These are phyloP conservation scores for Penicillium lividum DNA, from an alignment of 495 filamentous ascomycete species.

Conservation along the genomic window DNA sequence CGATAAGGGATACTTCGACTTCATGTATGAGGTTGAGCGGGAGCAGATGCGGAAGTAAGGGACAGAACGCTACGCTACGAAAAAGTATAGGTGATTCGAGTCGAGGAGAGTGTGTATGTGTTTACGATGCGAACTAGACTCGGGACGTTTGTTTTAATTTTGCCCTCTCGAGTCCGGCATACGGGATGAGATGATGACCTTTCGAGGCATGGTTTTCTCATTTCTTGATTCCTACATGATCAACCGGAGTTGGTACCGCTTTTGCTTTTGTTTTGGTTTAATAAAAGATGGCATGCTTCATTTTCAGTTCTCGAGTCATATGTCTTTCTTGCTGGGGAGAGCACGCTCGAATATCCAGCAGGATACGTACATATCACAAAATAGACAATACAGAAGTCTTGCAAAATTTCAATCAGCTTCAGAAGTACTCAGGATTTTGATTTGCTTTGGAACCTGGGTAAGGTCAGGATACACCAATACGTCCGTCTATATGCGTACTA, in stretches of 20 bases:
- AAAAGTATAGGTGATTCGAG: constrained; percentile 20
- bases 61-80: not conserved
- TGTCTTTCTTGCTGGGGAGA: constrained; percentile 19
- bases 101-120: constrained; percentile 42
- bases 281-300: constrained; percentile 42
- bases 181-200: constrained; percentile 39
- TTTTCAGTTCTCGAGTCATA: constrained; percentile 23
- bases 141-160: constrained; percentile 14
- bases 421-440: not conserved
- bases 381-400: constrained; percentile 35
- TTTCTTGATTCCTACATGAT: constrained; percentile 48
- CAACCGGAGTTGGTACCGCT: constrained; percentile 49
- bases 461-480: too few species aligned
- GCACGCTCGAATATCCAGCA: constrained; percentile 4
- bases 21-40: constrained; percentile 96
- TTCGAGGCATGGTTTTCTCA: constrained; percentile 42
- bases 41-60: constrained; percentile 51
- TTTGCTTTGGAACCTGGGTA: too few species aligned
- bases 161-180: constrained; percentile 29
- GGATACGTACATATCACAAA: constrained; percentile 26
- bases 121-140: constrained; percentile 46
- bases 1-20: constrained; percentile 97
- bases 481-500: too few species aligned
- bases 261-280: constrained; percentile 41
- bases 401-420: constrained; percentile 22